These are phyloP conservation scores for Cordyceps tenuipes DNA, from an alignment of 2,329 filamentous ascomycete genomes.

Conservation along the genomic window DNA sequence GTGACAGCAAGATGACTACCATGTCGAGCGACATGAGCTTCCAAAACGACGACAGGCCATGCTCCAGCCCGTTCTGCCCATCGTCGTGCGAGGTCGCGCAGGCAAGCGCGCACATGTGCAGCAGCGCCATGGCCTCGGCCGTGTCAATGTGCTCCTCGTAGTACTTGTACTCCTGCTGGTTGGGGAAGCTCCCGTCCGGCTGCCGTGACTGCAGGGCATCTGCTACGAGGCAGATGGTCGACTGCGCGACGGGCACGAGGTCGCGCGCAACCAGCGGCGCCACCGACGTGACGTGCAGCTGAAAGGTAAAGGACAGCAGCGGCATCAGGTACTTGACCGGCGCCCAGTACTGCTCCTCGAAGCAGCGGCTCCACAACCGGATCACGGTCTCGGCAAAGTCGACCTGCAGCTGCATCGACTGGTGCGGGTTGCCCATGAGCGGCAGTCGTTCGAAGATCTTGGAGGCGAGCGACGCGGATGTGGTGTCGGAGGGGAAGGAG, in stretches of 20 bases:
- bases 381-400: slow-evolving; percentile 58
- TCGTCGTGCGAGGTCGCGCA: slow-evolving; percentile 38
- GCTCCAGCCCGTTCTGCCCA: slow-evolving; percentile 22
- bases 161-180: slow-evolving; percentile 27
- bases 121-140: slow-evolving; percentile 52
- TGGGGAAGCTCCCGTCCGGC: slow-evolving; percentile 39
- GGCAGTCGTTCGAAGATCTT: slow-evolving; percentile 61
- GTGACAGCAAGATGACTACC: slow-evolving; percentile 57
- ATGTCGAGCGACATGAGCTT: slow-evolving; percentile 56
- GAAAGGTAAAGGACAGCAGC: slow-evolving; percentile 55
- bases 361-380: slow-evolving; percentile 59
- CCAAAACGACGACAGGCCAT: slow-evolving; percentile 51
- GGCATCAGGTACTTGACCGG: slow-evolving; percentile 60
- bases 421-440: slow-evolving; percentile 39
- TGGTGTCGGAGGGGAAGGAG: slow-evolving; percentile 54
- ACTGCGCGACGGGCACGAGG: slow-evolving; percentile 46
- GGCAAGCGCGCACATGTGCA: slow-evolving; percentile 55
- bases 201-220: slow-evolving; percentile 45
- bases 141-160: slow-evolving; percentile 53
- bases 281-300: slow-evolving; percentile 50
- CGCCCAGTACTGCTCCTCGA: slow-evolving; percentile 52
- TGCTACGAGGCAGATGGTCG: slow-evolving; percentile 52
- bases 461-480: slow-evolving; percentile 54
- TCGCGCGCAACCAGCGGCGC: slow-evolving; percentile 51
- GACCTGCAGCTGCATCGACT: slow-evolving; percentile 48